These are phyloP conservation scores for Lyophyllum shimeji DNA, from an alignment of 768 basidiomycete species.

Conservation along the genomic window DNA sequence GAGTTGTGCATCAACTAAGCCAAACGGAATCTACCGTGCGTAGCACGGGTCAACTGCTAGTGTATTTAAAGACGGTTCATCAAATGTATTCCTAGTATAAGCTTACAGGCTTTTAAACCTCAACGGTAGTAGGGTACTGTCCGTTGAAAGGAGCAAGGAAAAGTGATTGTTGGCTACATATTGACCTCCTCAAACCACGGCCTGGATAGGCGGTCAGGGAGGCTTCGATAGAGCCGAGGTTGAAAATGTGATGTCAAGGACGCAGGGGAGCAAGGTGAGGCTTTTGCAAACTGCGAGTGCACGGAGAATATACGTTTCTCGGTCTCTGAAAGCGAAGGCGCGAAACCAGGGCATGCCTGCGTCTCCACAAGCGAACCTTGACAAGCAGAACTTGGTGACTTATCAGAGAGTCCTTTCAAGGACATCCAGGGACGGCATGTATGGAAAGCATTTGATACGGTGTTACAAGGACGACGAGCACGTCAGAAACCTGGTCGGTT, in stretches of 20 bases:
- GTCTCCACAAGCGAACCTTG: background rate
- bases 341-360: background rate
- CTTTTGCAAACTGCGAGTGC: too few species aligned
- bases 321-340: too few species aligned
- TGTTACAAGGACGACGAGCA: background rate
- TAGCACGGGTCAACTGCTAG: too few species aligned
- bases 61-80: background rate
- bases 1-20: too few species aligned
- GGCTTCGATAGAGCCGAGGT: conserved; percentile 60
- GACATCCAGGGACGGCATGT: background rate
- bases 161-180: conserved; percentile 53
- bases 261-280: conserved; percentile 7
- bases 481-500: conserved; percentile 22
- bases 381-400: background rate
- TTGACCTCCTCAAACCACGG: conserved; percentile 58
- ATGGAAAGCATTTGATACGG: background rate
- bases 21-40: too few species aligned
- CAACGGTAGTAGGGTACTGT: conserved; percentile 4
- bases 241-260: conserved; percentile 19
- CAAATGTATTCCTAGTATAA: background rate
- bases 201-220: conserved; percentile 34
- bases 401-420: background rate
- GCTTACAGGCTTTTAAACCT: background rate
- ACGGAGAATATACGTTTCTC: too few species aligned
- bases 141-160: conserved; percentile 9